These are phyloP conservation scores for Ramaria sp. DNA, from an alignment of 768 basidiomycete genomes.

Conservation along the genomic window DNA sequence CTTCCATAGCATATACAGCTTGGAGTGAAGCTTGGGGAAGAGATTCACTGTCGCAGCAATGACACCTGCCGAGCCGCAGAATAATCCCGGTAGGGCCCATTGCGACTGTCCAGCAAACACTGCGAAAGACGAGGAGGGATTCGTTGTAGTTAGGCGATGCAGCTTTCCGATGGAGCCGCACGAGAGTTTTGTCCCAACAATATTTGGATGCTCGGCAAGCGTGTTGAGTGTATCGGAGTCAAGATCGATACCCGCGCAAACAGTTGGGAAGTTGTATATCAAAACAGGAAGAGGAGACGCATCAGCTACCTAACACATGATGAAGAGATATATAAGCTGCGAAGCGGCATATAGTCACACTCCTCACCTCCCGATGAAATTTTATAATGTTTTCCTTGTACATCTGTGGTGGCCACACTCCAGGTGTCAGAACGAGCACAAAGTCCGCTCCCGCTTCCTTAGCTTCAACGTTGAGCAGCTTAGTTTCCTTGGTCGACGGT, in stretches of 20 bases:
- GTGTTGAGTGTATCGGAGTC: slow-evolving; percentile 66
- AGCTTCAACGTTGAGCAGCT: slow-evolving; percentile 58
- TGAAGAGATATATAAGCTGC: neutral
- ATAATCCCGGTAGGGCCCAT: slow-evolving; percentile 36
- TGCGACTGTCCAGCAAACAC: slow-evolving; percentile 73
- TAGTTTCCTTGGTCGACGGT: slow-evolving; percentile 68
- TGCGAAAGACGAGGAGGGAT: slow-evolving; percentile 43
- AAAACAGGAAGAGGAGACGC: slow-evolving; percentile 58
- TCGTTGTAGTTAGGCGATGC: slow-evolving; percentile 55
- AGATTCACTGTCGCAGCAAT: slow-evolving; percentile 59
- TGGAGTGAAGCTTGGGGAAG: slow-evolving; percentile 45
- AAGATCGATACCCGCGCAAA: slow-evolving; percentile 74
- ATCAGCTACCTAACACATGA: slow-evolving; percentile 45
- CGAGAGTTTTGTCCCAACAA: slow-evolving; percentile 77
- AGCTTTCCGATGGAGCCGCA: slow-evolving; percentile 82
- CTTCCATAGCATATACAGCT: slow-evolving; percentile 36
- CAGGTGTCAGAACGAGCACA: slow-evolving; percentile 64
- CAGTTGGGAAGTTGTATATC: slow-evolving; percentile 81
- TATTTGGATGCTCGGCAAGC: slow-evolving; percentile 70
- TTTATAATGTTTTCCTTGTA: slow-evolving; percentile 47
- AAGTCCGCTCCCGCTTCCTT: slow-evolving; percentile 76
- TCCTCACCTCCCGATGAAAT: slow-evolving; percentile 51
- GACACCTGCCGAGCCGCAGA: slow-evolving; percentile 50
- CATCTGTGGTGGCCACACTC: slow-evolving; percentile 60
- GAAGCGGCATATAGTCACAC: slow-evolving; percentile 12